Evolutionary conservation across 306 rosid species (phyloP).

Genomic region (Purshia tridentata): DNA sequence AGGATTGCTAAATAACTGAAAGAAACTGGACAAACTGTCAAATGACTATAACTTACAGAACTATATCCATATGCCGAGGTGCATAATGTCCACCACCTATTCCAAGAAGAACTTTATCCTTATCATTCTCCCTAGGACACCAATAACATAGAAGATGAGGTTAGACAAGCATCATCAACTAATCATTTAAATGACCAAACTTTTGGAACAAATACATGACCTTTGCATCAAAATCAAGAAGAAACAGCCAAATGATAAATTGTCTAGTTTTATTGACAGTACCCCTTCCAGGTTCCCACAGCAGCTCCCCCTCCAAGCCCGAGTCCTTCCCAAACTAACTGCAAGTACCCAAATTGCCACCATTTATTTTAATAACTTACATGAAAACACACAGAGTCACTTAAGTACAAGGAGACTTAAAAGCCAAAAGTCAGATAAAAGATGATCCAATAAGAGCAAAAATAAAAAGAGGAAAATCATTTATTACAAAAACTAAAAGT

Average conservation of each 20-base stretch:
- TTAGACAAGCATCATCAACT: constrained; percentile 12
- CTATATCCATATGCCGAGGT: constrained; percentile 91
- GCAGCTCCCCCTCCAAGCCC: constrained; percentile 88
- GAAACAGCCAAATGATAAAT: neutral
- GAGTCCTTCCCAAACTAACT: constrained; percentile 94
- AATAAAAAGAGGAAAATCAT: neutral
- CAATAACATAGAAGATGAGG: constrained; percentile 16
- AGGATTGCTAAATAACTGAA: neutral
- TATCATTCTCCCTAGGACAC: constrained; percentile 56
- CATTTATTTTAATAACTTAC: neutral
- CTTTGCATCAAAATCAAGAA: neutral
- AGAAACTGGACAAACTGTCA: neutral
- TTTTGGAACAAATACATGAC: neutral
- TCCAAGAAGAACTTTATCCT: constrained; percentile 84
- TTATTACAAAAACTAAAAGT: neutral
- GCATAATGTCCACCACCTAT: constrained; percentile 96
- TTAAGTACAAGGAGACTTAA: neutral
- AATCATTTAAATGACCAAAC: neutral
- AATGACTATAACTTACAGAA: constrained; percentile 49
- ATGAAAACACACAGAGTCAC: neutral
- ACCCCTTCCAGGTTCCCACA: constrained; percentile 91
- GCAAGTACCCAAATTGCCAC: constrained; percentile 30
- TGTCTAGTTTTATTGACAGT: constrained; percentile 8
- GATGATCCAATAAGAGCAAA: neutral
- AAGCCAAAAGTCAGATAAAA: neutral